phyloP scores from a whole-genome alignment of 768 basidiomycete genomes.

The Leccinum rimulosum region DNA sequence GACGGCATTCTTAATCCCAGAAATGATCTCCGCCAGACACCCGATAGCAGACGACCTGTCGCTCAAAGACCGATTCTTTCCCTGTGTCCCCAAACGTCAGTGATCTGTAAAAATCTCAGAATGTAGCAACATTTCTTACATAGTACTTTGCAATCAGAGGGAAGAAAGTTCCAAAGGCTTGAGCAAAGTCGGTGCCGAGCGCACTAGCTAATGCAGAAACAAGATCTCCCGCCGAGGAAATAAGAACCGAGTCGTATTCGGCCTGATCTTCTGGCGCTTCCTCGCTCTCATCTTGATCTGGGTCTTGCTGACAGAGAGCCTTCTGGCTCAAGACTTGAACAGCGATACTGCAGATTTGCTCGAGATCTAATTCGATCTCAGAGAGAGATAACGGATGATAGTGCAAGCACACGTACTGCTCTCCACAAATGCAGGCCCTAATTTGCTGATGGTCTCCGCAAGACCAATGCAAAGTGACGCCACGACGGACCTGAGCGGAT shows the following conservation, averaged over 20 bases:
- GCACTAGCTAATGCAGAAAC: constrained; percentile 85
- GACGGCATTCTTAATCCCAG: constrained; percentile 83
- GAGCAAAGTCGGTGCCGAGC: constrained; percentile 81
- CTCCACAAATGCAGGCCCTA: constrained; percentile 85
- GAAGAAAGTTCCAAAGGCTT: constrained; percentile 82
- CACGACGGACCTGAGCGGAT: constrained; percentile 67
- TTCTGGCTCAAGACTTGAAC: constrained; percentile 89
- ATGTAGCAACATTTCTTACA: constrained; percentile 45
- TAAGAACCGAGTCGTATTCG: constrained; percentile 94
- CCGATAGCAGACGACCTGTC: constrained; percentile 94
- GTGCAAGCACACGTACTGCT: constrained; percentile 50
- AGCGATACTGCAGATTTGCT: constrained; percentile 77
- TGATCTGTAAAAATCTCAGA: neutral
- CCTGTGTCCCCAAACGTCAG: constrained; percentile 41
- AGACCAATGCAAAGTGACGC: constrained; percentile 85
- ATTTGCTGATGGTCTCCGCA: constrained; percentile 87
- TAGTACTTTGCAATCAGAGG: constrained; percentile 91
- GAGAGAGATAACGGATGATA: neutral
- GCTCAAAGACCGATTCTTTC: constrained; percentile 80
- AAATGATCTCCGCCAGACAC: constrained; percentile 91
- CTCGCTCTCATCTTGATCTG: constrained; percentile 85
- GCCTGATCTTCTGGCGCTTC: constrained; percentile 88
- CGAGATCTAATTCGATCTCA: constrained; percentile 50
- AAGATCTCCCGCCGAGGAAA: constrained; percentile 92
- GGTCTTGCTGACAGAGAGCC: constrained; percentile 94